Conservation (phyloP, 2,329 filamentous ascomycete genomes). For the Arthroderma uncinatum region DNA sequence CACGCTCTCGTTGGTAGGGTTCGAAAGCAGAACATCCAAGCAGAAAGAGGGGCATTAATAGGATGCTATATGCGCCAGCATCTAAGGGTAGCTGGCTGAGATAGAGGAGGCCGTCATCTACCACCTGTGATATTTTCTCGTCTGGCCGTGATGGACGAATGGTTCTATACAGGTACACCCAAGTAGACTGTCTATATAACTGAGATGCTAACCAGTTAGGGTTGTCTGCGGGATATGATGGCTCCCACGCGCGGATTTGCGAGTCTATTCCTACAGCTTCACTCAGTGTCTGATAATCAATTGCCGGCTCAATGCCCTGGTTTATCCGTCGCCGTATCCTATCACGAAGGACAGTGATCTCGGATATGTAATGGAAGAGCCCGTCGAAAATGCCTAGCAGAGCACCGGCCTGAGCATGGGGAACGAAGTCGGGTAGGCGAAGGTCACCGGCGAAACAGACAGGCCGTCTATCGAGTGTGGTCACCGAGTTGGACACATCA, state of each 20-base stretch:
- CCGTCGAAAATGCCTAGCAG: constrained; percentile 74
- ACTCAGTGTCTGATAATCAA: constrained; percentile 62
- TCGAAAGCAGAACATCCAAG: constrained; percentile 52
- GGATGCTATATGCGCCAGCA: constrained; percentile 46
- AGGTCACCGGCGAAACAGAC: constrained; percentile 45
- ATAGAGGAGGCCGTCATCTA: constrained; percentile 48
- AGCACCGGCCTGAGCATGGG: constrained; percentile 45
- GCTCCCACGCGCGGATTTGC: constrained; percentile 63
- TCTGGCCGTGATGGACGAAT: constrained; percentile 47
- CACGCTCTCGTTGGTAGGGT: constrained; percentile 43
- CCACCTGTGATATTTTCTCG: constrained; percentile 45
- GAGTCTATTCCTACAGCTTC: constrained; percentile 65
- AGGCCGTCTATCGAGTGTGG: constrained; percentile 43
- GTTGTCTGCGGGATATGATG: constrained; percentile 42
- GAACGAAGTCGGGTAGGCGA: constrained; percentile 43
- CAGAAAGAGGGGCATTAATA: constrained; percentile 51
- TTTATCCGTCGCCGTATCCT: constrained; percentile 58
- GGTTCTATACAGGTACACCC: constrained; percentile 53
- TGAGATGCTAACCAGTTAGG: constrained; percentile 47
- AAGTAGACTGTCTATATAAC: constrained; percentile 51
- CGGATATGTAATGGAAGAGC: constrained; percentile 64
- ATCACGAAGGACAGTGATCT: constrained; percentile 68
- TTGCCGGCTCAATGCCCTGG: constrained; percentile 51
- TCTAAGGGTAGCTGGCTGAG: constrained; percentile 45
- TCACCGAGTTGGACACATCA: constrained; percentile 49